Evolutionary conservation across 768 basidiomycete genomes (phyloP).

Genomic region (Termitomyces sp.): DNA sequence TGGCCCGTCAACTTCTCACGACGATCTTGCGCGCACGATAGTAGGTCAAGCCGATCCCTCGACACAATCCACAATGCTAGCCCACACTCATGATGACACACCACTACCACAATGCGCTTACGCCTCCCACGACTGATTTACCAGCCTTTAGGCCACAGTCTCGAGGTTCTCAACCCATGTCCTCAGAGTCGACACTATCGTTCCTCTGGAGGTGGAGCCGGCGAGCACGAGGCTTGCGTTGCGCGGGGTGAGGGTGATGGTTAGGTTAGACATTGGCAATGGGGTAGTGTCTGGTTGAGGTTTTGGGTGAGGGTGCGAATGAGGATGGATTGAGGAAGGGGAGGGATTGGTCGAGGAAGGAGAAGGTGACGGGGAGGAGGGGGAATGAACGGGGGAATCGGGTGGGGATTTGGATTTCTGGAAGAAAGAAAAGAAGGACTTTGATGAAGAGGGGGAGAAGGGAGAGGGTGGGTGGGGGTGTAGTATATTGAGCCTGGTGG

Average conservation of each 20-base stretch:
- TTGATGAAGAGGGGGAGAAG: too few relatives aligned
- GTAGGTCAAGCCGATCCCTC: too few relatives aligned
- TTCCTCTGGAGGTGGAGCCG: constrained; percentile 20
- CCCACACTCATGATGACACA: too few relatives aligned
- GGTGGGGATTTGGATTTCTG: background rate
- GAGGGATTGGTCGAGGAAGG: too few relatives aligned
- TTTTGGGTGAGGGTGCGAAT: too few relatives aligned
- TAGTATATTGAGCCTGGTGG: background rate
- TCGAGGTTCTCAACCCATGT: background rate
- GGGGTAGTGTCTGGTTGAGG: constrained; percentile 12
- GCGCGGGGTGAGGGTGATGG: constrained; percentile 37
- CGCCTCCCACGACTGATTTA: background rate
- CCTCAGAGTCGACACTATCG: background rate
- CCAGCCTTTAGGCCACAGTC: background rate
- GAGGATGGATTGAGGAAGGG: background rate
- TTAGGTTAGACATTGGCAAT: constrained; percentile 24
- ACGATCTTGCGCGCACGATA: too few relatives aligned
- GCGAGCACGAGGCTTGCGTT: constrained; percentile 32
- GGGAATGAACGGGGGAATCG: background rate
- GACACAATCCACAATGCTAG: too few relatives aligned
- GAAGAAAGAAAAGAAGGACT: background rate
- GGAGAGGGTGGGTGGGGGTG: background rate
- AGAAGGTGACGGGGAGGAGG: background rate
- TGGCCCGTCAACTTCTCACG: too few relatives aligned
- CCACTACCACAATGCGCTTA: too few relatives aligned